A percentile compares a stretch with the other conserved stretches of the same genome.
phyloP scores from a whole-genome alignment of 371 early-diverging fungal species.

The Mucor indicus region DNA sequence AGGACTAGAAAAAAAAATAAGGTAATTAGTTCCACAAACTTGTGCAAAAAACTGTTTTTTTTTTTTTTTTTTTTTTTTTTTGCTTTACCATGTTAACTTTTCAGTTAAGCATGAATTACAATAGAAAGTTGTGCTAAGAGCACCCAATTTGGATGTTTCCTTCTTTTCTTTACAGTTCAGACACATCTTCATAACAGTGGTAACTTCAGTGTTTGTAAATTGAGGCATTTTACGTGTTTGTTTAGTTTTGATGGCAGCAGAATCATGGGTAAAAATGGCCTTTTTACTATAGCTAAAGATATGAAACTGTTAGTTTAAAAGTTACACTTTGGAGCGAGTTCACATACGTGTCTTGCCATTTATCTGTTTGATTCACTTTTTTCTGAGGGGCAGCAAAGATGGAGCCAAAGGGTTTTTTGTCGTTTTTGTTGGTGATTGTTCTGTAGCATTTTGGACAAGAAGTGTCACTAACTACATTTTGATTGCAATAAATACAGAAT shows the following conservation, averaged over 20 bases:
- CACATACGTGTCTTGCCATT: constrained; percentile 28
- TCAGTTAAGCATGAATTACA: constrained; percentile 17
- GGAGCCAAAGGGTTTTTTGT: not conserved
- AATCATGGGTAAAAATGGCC: constrained; percentile 15
- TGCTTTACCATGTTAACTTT: constrained; percentile 16
- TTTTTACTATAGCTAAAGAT: constrained; percentile 18
- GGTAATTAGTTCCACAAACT: too few relatives aligned
- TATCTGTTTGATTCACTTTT: constrained; percentile 14
- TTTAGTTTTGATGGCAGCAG: constrained; percentile 8
- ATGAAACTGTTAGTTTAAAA: not conserved
- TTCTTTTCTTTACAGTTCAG: constrained; percentile 11
- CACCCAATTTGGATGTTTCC: constrained; percentile 12
- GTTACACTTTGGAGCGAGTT: too few relatives aligned
- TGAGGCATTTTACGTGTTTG: constrained; percentile 15
- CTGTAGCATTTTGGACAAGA: constrained; percentile 20
- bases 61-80: too few relatives aligned
- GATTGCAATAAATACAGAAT: constrained; percentile 24
- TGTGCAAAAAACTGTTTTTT: too few relatives aligned
- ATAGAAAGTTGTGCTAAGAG: constrained; percentile 15
- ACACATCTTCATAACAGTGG: constrained; percentile 9
- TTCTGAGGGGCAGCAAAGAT: constrained; percentile 3
- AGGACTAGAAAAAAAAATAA: constrained; percentile 11
- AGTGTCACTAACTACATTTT: constrained; percentile 13
- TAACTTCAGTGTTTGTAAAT: constrained; percentile 3
- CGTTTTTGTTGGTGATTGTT: constrained; percentile 1